A percentile compares a stretch with the other conserved stretches of the same genome.
Conservation (phyloP, 306 rosid genomes). For the Biancaea sappan region DNA sequence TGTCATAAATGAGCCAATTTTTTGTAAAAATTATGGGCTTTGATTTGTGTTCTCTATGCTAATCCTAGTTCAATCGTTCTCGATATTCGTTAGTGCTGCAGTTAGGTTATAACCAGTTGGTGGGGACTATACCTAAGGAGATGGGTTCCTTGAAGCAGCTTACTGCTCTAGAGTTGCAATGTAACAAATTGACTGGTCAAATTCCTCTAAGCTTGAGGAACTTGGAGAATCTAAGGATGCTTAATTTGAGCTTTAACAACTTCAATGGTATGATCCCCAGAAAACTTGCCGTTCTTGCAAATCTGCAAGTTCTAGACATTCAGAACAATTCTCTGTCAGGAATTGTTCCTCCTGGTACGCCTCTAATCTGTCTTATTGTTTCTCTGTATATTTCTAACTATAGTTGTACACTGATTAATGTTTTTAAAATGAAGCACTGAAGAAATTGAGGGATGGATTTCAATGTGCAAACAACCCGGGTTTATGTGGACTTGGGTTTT, state of each 20-base stretch:
- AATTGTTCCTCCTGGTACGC: slow-evolving; percentile 68
- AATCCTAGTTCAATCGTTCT: slow-evolving; percentile 24
- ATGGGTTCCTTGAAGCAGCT: slow-evolving; percentile 72
- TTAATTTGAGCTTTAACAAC: slow-evolving; percentile 82
- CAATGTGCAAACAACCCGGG: slow-evolving; percentile 66
- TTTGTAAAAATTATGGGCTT: not conserved
- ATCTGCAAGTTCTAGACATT: slow-evolving; percentile 59
- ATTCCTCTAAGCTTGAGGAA: slow-evolving; percentile 73
- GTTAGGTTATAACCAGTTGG: slow-evolving; percentile 77
- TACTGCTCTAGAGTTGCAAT: slow-evolving; percentile 68
- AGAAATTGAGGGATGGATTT: slow-evolving; percentile 66
- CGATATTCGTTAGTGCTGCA: slow-evolving; percentile 57
- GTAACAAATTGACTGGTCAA: slow-evolving; percentile 64
- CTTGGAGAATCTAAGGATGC: slow-evolving; percentile 54
- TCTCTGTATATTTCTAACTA: slow-evolving; percentile 1
- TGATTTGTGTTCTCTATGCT: slow-evolving; percentile 12
- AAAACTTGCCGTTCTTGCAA: slow-evolving; percentile 46
- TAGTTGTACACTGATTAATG: slow-evolving; percentile 35
- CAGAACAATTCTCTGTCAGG: slow-evolving; percentile 82
- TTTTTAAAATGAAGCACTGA: slow-evolving; percentile 57
- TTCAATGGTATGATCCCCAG: slow-evolving; percentile 66
- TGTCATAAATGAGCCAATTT: not conserved
- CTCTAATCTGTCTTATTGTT: not conserved
- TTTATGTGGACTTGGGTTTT: slow-evolving; percentile 75
- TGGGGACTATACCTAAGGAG: slow-evolving; percentile 64